Evolutionary conservation across 805 yeast species (phyloP).

Genomic region (Barnettozyma populi): DNA sequence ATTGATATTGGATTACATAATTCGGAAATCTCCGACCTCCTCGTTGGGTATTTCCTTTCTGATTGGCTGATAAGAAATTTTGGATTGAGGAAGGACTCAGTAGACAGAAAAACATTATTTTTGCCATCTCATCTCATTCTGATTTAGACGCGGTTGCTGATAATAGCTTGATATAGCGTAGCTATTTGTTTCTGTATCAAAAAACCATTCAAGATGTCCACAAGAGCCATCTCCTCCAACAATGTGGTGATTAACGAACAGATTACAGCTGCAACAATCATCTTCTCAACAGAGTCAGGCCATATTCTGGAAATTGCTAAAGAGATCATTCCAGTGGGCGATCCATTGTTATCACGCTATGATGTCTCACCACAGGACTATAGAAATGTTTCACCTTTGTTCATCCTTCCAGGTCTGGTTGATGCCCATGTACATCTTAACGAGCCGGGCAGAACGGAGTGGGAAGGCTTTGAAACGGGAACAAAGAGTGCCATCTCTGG

Average conservation of each 20-base stretch:
- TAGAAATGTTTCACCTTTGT: constrained; percentile 54
- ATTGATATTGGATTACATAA: too few relatives aligned
- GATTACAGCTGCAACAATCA: constrained; percentile 55
- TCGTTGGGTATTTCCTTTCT: too few relatives aligned
- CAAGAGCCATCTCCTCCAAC: constrained; percentile 54
- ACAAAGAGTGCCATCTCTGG: constrained; percentile 93
- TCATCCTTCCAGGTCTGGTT: constrained; percentile 83
- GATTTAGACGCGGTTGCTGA: not conserved
- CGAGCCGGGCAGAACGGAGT: constrained; percentile 96
- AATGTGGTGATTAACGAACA: constrained; percentile 46
- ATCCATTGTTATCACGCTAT: constrained; percentile 37
- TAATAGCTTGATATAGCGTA: not conserved
- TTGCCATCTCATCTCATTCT: not conserved
- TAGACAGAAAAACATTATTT: not conserved
- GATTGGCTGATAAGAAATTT: not conserved
- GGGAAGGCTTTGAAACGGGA: constrained; percentile 98
- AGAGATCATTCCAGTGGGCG: constrained; percentile 32
- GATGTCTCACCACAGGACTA: constrained; percentile 37
- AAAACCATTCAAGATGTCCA: not conserved
- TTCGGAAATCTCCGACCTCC: not conserved
- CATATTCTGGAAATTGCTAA: constrained; percentile 51
- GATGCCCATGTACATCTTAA: constrained; percentile 93
- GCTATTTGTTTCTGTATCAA: not conserved
- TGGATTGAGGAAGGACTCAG: not conserved
- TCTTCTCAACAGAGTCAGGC: constrained; percentile 52